Evolutionary conservation across 2,329 filamentous ascomycete genomes (phyloP), one percentile per base, ranked within the genome.

Genomic region (Aspergillus ustus): DNA sequence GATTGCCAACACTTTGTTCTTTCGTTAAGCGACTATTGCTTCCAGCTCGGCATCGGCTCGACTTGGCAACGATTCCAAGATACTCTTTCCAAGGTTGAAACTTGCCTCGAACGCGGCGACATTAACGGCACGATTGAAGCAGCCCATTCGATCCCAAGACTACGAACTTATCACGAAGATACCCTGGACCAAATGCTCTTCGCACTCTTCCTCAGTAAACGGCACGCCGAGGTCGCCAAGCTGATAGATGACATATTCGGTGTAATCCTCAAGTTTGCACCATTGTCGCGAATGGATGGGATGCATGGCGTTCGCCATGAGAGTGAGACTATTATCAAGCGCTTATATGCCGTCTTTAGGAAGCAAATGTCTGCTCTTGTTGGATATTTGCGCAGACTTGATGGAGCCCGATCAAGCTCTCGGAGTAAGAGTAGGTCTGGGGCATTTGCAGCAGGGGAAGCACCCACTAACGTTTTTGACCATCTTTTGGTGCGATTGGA

Each of bases 1-100:
- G 91, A 96, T 72, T 89, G 92, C 0, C 88, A 91, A 57, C 90
- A 95, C 73, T 93, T 98, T 66, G 83, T 96, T 25, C 84, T 86
- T 0, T 86, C 86, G 9, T 76, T 97, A 0, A 85, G 88, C 44
- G 85, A 88, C 1, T 95, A 97, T 71, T 90, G 93, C 69, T 89
- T 96, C 65, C 91, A 94, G 61, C 85, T 87, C 0, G 93, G 90
- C 1, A 88, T 98, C 54, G 84, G 85, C 7, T 82, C 84, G 17
- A 87, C 89, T 0, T 98, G 94, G 93, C 80, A 79, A 22, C 79
- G 81, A 0, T 94, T 97, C 63, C 86, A 90, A 52, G 72, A 72
- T 0, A 89, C 87, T 66, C 80, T 97, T 0, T 81, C 87, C 28
- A 81, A 79, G 8, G 82, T 95, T 15, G 85, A 94, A 73, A 70